Base-by-base conservation (phyloP, 805 yeast genomes). In the Kodamaea kaohsiungensis region DNA sequence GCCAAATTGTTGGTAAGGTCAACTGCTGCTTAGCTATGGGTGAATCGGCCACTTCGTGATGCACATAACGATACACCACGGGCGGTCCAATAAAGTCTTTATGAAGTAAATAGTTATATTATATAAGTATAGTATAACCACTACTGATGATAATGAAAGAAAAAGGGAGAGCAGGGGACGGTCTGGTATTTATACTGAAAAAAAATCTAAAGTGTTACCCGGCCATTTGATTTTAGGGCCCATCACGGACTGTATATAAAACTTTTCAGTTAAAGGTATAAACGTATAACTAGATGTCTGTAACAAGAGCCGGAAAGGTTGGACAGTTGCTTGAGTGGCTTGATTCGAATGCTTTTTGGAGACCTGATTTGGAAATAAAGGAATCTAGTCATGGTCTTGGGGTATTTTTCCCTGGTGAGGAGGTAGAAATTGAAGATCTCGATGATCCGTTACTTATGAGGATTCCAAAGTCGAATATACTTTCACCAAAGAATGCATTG, bases 61-160 rank as follows among this genome's bases (percentile, higher is more conserved):
- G 52, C 57, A 55, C 61, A 59, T 58, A 55, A 59, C 49, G 61
- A 49, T 46, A 48, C 54, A 38, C 49, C 33, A 80, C 63, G 62
- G 59, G 65, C 68, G 66, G 74, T 67, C 77, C 71, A 56, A 72
- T 52, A 64, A 64, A 73, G 77, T 66, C 81, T 78, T 76, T 81
- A 78, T 67, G 59, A 69, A 67, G 75, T 77, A 65, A 68, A 56
- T 58, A 74, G 83, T 80, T 82, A 83, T 84, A 84, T 79, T 76
- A 77, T 79, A 82, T 70, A 74, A 84, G 80, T 82, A 81, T 84
- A 85, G 89, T 83, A 84, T 84, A 85, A 84, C 89, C 89, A 83
- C 89, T 85, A 85, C 89, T 83, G 87, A 85, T 85, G 89, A 80
- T 60, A 61, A 55, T 60, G 64, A 64, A 65, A 61, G 58, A 71